phyloP scores from a whole-genome alignment of 345 rosid genomes.

The Pistacia atlantica region DNA sequence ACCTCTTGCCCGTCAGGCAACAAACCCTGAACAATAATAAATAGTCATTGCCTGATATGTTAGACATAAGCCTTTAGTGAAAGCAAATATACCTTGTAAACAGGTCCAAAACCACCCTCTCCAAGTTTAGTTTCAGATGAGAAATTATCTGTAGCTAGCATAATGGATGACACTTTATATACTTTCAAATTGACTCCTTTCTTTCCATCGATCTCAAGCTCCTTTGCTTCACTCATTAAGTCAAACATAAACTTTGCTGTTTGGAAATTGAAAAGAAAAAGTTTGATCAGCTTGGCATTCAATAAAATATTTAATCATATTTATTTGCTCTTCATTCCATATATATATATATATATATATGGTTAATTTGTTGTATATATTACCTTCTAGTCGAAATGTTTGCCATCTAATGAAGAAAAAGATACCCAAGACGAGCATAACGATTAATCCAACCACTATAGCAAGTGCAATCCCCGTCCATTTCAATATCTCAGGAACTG shows the following conservation, averaged over 20 bases:
- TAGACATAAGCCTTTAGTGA: neutral
- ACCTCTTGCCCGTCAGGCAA: constrained; percentile 18
- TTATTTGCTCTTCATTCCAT: neutral
- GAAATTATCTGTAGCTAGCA: constrained; percentile 2
- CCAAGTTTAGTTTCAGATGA: too few relatives aligned
- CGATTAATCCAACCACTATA: neutral
- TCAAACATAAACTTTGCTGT: neutral
- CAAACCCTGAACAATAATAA: constrained; percentile 11
- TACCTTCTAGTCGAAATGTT: neutral
- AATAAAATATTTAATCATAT: neutral
- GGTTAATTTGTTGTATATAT: too few relatives aligned
- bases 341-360: neutral
- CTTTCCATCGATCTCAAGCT: neutral
- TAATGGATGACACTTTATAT: constrained; percentile 6
- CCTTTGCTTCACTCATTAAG: constrained; percentile 12
- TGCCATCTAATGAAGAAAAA: constrained; percentile 3
- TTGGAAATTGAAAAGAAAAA: neutral
- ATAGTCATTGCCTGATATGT: neutral
- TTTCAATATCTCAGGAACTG: too few relatives aligned
- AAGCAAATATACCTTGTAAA: too few relatives aligned
- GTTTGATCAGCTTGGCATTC: neutral
- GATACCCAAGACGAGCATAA: neutral
- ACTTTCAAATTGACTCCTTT: neutral
- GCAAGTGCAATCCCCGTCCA: neutral
- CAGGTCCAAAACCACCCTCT: too few relatives aligned